These are phyloP conservation scores for Erigeron philadelphicus DNA, from an alignment of 140 eudicot genomes.

Conservation along the genomic window DNA sequence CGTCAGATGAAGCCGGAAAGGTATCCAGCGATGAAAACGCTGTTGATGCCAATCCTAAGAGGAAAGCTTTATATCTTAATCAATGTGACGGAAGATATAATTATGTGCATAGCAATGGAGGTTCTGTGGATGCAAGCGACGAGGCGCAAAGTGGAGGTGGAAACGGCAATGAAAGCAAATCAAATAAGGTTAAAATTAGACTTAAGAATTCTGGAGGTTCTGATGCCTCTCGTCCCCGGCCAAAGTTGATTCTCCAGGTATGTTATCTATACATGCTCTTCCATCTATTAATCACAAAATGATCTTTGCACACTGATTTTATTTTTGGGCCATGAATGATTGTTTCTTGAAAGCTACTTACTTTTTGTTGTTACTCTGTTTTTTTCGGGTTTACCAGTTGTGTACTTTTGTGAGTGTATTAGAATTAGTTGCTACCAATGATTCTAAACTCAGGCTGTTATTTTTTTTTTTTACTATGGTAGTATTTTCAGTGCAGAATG, in stretches of 20 bases:
- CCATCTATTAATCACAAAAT: neutral
- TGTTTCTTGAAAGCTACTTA: neutral
- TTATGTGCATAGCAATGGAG: slow-evolving; percentile 38
- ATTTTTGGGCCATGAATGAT: slow-evolving; percentile 1
- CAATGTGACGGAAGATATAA: slow-evolving; percentile 52
- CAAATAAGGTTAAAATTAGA: slow-evolving; percentile 74
- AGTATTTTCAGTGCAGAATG: neutral
- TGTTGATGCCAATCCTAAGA: slow-evolving; percentile 48
- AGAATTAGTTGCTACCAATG: slow-evolving; percentile 4
- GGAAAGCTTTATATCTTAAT: slow-evolving; percentile 76
- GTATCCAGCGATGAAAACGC: slow-evolving; percentile 72
- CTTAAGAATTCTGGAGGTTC: slow-evolving; percentile 37
- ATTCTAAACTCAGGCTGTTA: slow-evolving; percentile 12
- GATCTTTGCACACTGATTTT: neutral
- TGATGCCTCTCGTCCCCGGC: slow-evolving; percentile 44
- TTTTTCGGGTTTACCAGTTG: neutral
- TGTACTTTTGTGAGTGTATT: neutral
- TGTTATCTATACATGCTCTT: slow-evolving; percentile 2
- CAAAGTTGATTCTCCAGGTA: slow-evolving; percentile 51
- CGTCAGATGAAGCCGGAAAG: slow-evolving; percentile 65
- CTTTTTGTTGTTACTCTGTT: neutral
- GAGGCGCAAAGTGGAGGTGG: slow-evolving; percentile 37
- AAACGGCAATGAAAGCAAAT: slow-evolving; percentile 51
- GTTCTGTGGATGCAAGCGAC: slow-evolving; percentile 29
- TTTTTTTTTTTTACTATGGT: slow-evolving; percentile 20